Evolutionary conservation across 441 rosid genomes (phyloP), one percentile per base, ranked within the genome.

Genomic region (Kokia cookei): DNA sequence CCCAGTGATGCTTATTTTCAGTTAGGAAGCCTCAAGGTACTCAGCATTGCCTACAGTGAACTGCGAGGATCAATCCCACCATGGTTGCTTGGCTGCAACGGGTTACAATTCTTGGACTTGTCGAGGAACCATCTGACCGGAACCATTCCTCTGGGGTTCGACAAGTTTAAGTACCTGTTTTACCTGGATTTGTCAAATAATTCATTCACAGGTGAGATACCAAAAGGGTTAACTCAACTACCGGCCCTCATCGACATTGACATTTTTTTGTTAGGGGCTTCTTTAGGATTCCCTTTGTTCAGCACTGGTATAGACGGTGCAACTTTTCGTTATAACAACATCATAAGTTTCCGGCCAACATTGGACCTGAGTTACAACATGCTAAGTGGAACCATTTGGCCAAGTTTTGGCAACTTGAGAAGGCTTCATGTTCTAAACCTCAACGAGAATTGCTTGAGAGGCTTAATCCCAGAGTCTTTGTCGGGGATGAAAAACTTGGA

Each of bases 101-200:
- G 3, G 40, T 63, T 73, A 15, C 70, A 73, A 22, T 62, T 63
- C 22, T 35, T 63, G 76, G 76, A 73, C 53, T 3, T 63, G 50
- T 51, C 63, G 2, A n/a, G n/a, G 35, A 73, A 73, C 17, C 61
- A 14, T 45, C 29, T 62, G 60, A 0, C 3, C 0, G 70, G 76
- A 7, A 17, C 69, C 26, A 51, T 48, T 62, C 62, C 69, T 3
- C 2, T 3, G 19, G 50, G 76, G 69, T 27, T 73, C 35, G 22
- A 37, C 47, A 22, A 10, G 58, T 73, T 73, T 24, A 32, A 35
- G 6, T 29, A 17, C 54, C 61, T 63, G 2, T 63, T 50, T 64
- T 63, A 73, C 48, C 3, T 73, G 51, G 76, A 73, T 64, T 73
- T 73, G 29, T 73, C 76, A 2, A 73, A 63, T 26, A 73, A 73